Percentiles rank a stretch among this genome's conserved stretches.
Evolutionary conservation across 345 rosid genomes (phyloP).

Genomic region (Sapria himalayana): DNA sequence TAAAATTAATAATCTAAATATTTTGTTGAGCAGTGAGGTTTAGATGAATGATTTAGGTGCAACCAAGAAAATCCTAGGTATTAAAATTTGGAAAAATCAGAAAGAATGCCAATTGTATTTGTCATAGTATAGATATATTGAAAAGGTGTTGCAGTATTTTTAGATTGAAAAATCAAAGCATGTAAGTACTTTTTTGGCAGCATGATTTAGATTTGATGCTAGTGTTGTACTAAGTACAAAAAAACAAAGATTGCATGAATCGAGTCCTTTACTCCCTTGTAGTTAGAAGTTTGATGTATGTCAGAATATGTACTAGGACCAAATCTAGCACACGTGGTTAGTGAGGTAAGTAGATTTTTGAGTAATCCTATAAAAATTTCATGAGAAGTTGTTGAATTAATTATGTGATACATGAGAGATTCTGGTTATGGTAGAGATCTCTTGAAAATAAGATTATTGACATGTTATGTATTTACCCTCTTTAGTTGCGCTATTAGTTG

Average conservation of each 20-base stretch:
- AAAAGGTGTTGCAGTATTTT: neutral
- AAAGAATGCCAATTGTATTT: too few relatives aligned
- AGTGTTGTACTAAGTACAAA: neutral
- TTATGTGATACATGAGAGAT: neutral
- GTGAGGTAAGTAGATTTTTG: neutral
- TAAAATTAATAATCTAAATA: neutral
- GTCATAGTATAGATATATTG: neutral
- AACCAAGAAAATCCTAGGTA: too few relatives aligned
- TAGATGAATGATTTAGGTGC: too few relatives aligned
- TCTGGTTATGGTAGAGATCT: too few relatives aligned
- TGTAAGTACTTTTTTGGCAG: neutral
- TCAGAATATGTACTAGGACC: neutral
- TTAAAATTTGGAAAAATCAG: too few relatives aligned
- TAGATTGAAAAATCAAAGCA: neutral
- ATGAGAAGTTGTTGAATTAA: neutral
- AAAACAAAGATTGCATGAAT: neutral
- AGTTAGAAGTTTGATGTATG: neutral
- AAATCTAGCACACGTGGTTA: neutral
- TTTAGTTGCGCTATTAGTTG: too few relatives aligned
- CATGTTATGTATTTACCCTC: neutral
- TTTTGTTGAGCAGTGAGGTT: too few relatives aligned
- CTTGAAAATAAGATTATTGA: neutral
- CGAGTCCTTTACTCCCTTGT: neutral
- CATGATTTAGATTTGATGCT: neutral
- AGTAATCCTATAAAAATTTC: neutral